Percentiles rank a stretch among this genome's conserved stretches.
Evolutionary conservation across 2,329 filamentous ascomycete species (phyloP).

Genomic region (Dactylellina leptospora): DNA sequence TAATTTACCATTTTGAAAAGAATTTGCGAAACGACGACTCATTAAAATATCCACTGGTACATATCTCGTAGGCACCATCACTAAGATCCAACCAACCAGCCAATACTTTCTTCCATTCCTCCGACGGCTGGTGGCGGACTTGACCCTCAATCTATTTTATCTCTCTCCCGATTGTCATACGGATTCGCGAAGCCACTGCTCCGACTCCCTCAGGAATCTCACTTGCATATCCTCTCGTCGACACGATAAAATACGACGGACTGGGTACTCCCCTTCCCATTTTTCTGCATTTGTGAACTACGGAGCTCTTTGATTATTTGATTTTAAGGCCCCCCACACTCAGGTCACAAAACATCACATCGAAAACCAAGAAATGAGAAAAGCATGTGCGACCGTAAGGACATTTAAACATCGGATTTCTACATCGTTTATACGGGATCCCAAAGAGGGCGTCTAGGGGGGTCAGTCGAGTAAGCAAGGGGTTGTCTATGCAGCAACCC

Average conservation of each 20-base stretch:
- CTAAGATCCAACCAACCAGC: not conserved
- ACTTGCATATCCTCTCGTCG: slow-evolving; percentile 32
- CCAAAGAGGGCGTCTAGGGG: slow-evolving; percentile 11
- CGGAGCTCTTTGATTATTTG: slow-evolving; percentile 35
- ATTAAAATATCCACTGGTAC: not conserved
- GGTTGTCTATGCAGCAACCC: slow-evolving; percentile 41
- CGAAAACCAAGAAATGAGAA: not conserved
- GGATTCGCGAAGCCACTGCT: not conserved
- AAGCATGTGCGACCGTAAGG: slow-evolving; percentile 4
- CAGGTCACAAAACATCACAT: slow-evolving; percentile 2
- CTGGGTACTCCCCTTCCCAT: slow-evolving; percentile 5
- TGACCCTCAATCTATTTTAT: not conserved
- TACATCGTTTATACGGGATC: slow-evolving; percentile 19
- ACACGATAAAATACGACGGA: not conserved
- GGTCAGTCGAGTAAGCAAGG: slow-evolving; percentile 37
- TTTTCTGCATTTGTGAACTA: slow-evolving; percentile 1
- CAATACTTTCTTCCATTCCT: slow-evolving; percentile 8
- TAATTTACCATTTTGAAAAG: not conserved
- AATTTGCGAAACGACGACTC: slow-evolving; percentile 38
- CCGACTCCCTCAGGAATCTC: slow-evolving; percentile 30
- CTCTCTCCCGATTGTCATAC: not conserved
- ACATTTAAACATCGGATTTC: slow-evolving; percentile 20
- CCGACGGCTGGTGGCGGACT: slow-evolving; percentile 35
- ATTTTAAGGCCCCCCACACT: slow-evolving; percentile 16
- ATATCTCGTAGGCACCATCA: not conserved